Evolutionary conservation across 2,329 filamentous ascomycete species (phyloP), one percentile per base, ranked within the genome.

Genomic region (Beauveria scarabaeidicola): DNA sequence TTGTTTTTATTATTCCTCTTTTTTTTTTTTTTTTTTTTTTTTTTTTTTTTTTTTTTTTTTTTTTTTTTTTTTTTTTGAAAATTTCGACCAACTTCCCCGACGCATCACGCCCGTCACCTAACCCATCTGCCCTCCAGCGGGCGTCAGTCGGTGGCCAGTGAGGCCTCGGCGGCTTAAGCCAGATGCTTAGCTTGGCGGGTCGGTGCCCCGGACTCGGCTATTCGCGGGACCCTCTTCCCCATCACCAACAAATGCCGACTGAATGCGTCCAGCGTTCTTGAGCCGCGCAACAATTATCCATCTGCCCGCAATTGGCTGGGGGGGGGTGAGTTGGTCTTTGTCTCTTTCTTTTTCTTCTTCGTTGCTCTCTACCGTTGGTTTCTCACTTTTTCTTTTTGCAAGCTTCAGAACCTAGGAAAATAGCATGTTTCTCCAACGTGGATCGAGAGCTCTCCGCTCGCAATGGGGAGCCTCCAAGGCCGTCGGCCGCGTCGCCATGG

Each of bases 341-440:
- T 36, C 32, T 13, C 25, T 32, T 32, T 50, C n/a, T 11, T 41
- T 51, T 10, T 51, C 36, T 58, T 21, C 32, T 15, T 41, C 54
- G 27, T 38, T 21, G 36, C n/a, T 53, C 19, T 25, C 54, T 25
- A 27, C 17, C 56, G 47, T 19, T 13, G 46, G 17, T 32, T 43
- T 29, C 48, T 19, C 6, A n/a, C 27, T 32, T 32, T 32, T 13
- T 13, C 11, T 36, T 56, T 47, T 55, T 27, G n/a, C 50, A 32
- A 11, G 23, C 46, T 41, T 10, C 36, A 11, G 3, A 11, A 8
- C 10, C 1, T 13, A 38, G 36, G 21, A 59, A 15, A 36, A 46
- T 9, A 46, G 17, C 52, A 86, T 86, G 83, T 81, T 84, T 72
- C 74, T 82, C 60, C 80, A 77, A 65, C 73, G 78, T 63, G 74